These are phyloP conservation scores for Fragaria nilgerrensis DNA, from an alignment of 306 rosid species.

Conservation along the genomic window DNA sequence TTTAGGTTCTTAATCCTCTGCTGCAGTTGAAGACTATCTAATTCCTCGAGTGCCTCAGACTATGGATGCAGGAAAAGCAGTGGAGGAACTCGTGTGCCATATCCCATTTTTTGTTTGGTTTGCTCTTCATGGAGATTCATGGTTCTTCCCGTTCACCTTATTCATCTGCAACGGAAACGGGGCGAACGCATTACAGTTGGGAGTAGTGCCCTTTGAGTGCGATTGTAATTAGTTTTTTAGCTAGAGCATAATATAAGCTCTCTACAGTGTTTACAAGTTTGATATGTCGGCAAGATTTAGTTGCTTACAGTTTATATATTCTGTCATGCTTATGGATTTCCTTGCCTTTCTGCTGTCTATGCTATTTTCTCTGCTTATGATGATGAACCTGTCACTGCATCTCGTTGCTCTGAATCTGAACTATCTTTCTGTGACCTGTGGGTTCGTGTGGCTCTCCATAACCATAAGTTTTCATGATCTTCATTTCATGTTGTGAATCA, in stretches of 20 bases:
- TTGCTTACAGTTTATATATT: background rate
- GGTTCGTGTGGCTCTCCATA: background rate
- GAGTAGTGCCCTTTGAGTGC: background rate
- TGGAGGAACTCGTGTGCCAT: background rate
- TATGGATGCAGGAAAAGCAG: background rate
- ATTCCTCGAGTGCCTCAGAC: background rate
- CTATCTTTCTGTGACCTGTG: background rate
- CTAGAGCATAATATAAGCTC: background rate
- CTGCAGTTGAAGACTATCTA: background rate
- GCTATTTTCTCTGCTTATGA: background rate
- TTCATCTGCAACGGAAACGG: background rate
- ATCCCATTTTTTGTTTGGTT: background rate
- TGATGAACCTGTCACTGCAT: constrained; percentile 1
- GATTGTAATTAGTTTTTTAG: background rate
- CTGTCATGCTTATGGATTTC: background rate
- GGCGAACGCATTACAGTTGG: background rate
- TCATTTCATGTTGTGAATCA: background rate
- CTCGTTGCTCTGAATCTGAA: background rate
- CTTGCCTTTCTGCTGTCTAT: background rate
- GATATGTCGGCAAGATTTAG: background rate
- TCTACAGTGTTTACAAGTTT: background rate
- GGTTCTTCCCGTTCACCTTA: background rate
- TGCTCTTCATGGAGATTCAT: background rate
- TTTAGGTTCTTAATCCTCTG: background rate
- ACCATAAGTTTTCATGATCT: background rate